phyloP scores from a whole-genome alignment of 1,284 basidiomycete species.

The Phylloboletellus chloephorus region DNA sequence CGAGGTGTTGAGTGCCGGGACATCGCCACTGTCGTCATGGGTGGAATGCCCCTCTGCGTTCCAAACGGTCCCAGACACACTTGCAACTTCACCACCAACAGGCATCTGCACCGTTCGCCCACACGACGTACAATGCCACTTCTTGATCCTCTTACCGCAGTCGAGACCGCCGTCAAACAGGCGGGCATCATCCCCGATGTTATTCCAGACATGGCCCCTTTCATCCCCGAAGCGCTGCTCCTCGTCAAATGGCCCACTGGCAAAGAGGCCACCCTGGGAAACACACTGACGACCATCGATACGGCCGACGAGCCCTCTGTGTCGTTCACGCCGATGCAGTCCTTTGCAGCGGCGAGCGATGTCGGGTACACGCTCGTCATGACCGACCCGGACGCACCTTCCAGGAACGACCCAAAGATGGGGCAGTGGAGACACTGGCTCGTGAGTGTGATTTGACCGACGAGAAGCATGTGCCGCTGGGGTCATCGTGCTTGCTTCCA shows the following conservation, averaged over 20 bases:
- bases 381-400: slow-evolving; percentile 68
- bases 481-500: slow-evolving; percentile 23
- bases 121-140: slow-evolving; percentile 18
- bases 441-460: no score
- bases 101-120: not conserved
- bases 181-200: slow-evolving; percentile 54
- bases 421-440: slow-evolving; percentile 64
- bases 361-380: slow-evolving; percentile 57
- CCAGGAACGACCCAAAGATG: slow-evolving; percentile 47
- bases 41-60: slow-evolving; percentile 9
- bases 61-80: not conserved
- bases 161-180: slow-evolving; percentile 37
- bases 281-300: slow-evolving; percentile 42
- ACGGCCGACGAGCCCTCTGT: slow-evolving; percentile 51
- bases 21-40: slow-evolving; percentile 14
- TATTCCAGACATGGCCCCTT: slow-evolving; percentile 38
- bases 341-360: slow-evolving; percentile 35
- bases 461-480: not conserved
- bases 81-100: slow-evolving; percentile 1
- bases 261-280: slow-evolving; percentile 46
- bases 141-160: slow-evolving; percentile 38
- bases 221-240: slow-evolving; percentile 50
- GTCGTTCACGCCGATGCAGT: slow-evolving; percentile 43
- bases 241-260: slow-evolving; percentile 47
- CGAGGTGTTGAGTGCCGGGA: not conserved